phyloP scores from a whole-genome alignment of 176 grass and related monocot species.

The Zoysia pacifica region DNA sequence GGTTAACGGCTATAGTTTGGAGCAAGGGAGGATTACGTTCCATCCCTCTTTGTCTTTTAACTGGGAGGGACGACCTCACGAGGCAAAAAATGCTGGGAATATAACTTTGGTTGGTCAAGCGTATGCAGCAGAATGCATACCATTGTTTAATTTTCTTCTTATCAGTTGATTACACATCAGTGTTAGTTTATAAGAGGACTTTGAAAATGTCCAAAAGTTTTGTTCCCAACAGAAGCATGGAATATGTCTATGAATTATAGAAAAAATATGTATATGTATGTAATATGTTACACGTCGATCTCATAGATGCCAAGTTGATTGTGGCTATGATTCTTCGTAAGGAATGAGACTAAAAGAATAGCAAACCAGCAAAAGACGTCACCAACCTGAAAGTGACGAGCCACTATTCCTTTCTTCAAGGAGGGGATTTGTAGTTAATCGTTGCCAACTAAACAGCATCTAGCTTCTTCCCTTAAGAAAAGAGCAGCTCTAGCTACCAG shows the following conservation, averaged over 20 bases:
- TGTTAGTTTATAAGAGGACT: neutral
- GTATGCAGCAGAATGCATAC: neutral
- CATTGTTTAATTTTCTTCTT: neutral
- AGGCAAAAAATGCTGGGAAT: neutral
- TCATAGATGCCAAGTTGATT: slow-evolving; percentile 13
- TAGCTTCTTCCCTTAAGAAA: slow-evolving; percentile 3
- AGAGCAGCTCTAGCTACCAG: slow-evolving; percentile 14
- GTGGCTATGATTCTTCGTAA: slow-evolving; percentile 7
- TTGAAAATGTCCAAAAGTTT: slow-evolving; percentile 2
- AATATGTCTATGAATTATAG: neutral
- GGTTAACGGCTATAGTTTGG: neutral
- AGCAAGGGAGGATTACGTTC: neutral
- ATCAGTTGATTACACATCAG: slow-evolving; percentile 6
- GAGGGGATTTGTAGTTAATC: neutral
- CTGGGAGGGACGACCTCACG: neutral
- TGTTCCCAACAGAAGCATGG: neutral
- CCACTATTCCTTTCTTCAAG: neutral
- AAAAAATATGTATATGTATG: too few relatives aligned
- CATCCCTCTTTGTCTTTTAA: too few relatives aligned
- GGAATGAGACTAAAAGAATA: slow-evolving; percentile 22
- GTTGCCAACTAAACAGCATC: neutral
- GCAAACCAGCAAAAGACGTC: slow-evolving; percentile 30
- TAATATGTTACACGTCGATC: too few relatives aligned
- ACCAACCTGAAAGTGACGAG: slow-evolving; percentile 18
- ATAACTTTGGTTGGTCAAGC: neutral